Evolutionary conservation across 495 filamentous ascomycete species (phyloP).

Genomic region (Saxophila tyrrhenica): DNA sequence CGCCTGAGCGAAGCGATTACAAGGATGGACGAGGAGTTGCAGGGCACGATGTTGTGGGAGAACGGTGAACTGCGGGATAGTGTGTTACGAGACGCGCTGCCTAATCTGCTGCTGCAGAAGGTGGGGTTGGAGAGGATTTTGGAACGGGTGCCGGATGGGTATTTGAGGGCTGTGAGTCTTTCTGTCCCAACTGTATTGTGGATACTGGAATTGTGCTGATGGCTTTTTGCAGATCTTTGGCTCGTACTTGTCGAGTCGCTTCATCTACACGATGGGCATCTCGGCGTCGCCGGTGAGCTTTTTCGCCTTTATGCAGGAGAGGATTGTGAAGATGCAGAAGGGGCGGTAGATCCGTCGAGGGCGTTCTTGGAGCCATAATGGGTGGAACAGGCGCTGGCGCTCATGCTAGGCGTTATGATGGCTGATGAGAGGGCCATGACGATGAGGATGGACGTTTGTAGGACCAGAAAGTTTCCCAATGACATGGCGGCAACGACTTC

Average conservation of each 20-base stretch:
- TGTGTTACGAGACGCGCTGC: slow-evolving; percentile 77
- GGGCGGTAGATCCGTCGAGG: neutral
- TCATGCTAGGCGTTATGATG: no score
- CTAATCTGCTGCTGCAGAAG: slow-evolving; percentile 71
- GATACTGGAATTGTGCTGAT: neutral
- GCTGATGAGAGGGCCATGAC: no score
- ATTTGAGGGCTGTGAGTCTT: no score
- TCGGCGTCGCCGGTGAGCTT: slow-evolving; percentile 92
- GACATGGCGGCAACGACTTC: no score
- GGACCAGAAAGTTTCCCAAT: no score
- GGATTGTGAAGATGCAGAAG: slow-evolving; percentile 21
- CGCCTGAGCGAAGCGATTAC: slow-evolving; percentile 85
- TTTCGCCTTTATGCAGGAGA: slow-evolving; percentile 63
- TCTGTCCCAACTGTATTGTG: no score
- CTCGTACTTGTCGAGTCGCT: slow-evolving; percentile 84
- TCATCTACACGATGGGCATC: slow-evolving; percentile 91
- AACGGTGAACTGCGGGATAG: slow-evolving; percentile 64
- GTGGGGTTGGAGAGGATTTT: slow-evolving; percentile 84
- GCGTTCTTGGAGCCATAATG: neutral
- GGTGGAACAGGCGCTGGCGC: neutral
- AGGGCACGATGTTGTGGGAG: slow-evolving; percentile 84
- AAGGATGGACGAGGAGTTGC: slow-evolving; percentile 86
- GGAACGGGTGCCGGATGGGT: slow-evolving; percentile 41
- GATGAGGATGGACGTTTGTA: no score
- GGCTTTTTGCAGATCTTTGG: no score